Evolutionary conservation across 768 basidiomycete genomes (phyloP), one percentile per base, ranked within the genome.

Genomic region (Boletus reticuloceps): DNA sequence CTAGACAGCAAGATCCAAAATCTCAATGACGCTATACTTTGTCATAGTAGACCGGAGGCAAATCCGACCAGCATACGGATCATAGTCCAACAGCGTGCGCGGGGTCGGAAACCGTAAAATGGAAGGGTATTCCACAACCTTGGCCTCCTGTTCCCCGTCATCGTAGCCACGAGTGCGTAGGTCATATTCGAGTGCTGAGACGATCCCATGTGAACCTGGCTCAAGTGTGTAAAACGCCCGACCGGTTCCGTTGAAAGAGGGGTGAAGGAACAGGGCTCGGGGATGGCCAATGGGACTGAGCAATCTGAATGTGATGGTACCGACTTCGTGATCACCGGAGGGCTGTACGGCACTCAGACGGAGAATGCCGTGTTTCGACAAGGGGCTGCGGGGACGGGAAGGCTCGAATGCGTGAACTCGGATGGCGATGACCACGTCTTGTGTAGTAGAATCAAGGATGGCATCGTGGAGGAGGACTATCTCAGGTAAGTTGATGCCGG

Each of bases 391-490:
- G 17, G 54, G 50, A 11, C 42, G 56, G 3, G 31, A 27, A 3
- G 39, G 36, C 5, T 55, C 49, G 32, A 49, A 53, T 1, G 39
- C 31, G 6, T 39, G 20, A 11, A 50, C 56, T 12, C 42, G 27
- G 36, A 65, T 41, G 4, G 38, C 49, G 39, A 65, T 53, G 40
- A 58, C 17, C 22, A 42, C 27, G 8, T 61, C 64, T 43, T 53
- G 51, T 1, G 59, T 58, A 22, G 32, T 27, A 9, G 49, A 37
- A 6, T 66, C 54, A 0, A 55, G 4, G 14, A 47, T 3, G 13
- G 64, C 22, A 31, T 65, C 62, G 4, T 47, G 56, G 5, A 65
- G 64, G 5, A 65, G 55, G 2, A 47, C n/a, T 22, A 27, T 5
- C 7, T 44, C 22, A 1, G 6, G 3, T 16, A 55, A 19, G 12